Evolutionary conservation across 352 stramenopile genomes (phyloP).

Genomic region (Phytophthora aleatoria): DNA sequence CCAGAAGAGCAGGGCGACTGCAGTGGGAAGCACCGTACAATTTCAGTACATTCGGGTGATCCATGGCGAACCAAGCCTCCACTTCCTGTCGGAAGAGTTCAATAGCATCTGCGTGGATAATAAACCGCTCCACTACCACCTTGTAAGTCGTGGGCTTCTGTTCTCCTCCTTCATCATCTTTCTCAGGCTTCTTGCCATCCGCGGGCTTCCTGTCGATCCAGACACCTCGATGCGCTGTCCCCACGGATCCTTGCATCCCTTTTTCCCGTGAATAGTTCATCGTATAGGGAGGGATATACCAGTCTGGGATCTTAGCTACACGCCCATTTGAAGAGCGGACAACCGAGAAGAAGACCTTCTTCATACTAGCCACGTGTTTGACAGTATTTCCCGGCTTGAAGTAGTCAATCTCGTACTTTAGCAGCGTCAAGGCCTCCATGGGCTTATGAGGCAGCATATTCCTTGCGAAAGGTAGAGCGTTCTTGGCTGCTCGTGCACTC

Average conservation of each 20-base stretch:
- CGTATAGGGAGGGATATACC: slow-evolving; percentile 33
- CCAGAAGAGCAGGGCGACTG: slow-evolving; percentile 26
- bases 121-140: slow-evolving; percentile 27
- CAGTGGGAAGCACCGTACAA: slow-evolving; percentile 30
- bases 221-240: slow-evolving; percentile 12
- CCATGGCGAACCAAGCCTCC: slow-evolving; percentile 23
- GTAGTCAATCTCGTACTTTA: slow-evolving; percentile 44
- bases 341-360: slow-evolving; percentile 39
- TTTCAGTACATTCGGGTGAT: slow-evolving; percentile 27
- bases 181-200: slow-evolving; percentile 14
- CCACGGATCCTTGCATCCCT: slow-evolving; percentile 16
- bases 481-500: slow-evolving; percentile 24
- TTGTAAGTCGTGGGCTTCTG: neutral
- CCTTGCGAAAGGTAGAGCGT: slow-evolving; percentile 33
- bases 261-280: slow-evolving; percentile 21
- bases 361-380: slow-evolving; percentile 39
- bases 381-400: slow-evolving; percentile 29
- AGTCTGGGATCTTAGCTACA: slow-evolving; percentile 37
- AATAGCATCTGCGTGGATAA: slow-evolving; percentile 30
- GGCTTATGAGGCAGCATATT: slow-evolving; percentile 36
- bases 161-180: neutral
- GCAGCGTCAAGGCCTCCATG: slow-evolving; percentile 41
- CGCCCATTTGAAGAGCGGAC: slow-evolving; percentile 37
- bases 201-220: slow-evolving; percentile 25
- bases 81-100: slow-evolving; percentile 33